These are phyloP conservation scores for Fusarium anguioides DNA, from an alignment of 2,329 filamentous ascomycete genomes.

Conservation along the genomic window DNA sequence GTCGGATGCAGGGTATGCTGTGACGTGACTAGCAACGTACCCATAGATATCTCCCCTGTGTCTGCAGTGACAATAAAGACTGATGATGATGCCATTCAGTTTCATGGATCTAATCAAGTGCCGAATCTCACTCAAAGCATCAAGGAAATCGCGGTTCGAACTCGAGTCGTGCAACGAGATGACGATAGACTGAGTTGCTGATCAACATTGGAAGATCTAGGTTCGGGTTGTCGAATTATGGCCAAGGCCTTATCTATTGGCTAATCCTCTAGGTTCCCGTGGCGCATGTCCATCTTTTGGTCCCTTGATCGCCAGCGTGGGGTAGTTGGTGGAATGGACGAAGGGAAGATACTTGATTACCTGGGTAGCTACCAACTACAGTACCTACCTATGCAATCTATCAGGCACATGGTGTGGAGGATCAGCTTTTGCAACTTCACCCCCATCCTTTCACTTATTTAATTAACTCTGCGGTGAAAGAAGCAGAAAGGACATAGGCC, in stretches of 20 bases:
- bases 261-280: neutral
- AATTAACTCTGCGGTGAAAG: neutral
- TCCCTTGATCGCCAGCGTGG: constrained; percentile 38
- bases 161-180: constrained; percentile 5
- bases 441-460: neutral
- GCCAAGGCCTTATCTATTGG: constrained; percentile 16
- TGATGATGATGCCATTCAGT: constrained; percentile 3
- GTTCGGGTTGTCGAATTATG: neutral
- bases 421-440: constrained; percentile 5
- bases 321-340: constrained; percentile 13
- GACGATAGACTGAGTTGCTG: constrained; percentile 23
- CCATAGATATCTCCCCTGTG: neutral
- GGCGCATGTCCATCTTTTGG: constrained; percentile 34
- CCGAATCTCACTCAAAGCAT: constrained; percentile 5
- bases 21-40: constrained; percentile 16
- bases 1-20: constrained; percentile 9
- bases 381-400: too few species aligned
- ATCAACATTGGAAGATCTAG: constrained; percentile 17
- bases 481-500: neutral
- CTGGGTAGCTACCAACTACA: too few species aligned
- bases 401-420: constrained; percentile 19
- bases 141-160: neutral
- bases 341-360: constrained; percentile 1
- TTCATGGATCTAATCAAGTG: constrained; percentile 6
- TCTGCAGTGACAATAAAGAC: neutral